A percentile compares a stretch with the other conserved stretches of the same genome.
phyloP scores from a whole-genome alignment of 305 asterid species.

The Rubia balearica region DNA sequence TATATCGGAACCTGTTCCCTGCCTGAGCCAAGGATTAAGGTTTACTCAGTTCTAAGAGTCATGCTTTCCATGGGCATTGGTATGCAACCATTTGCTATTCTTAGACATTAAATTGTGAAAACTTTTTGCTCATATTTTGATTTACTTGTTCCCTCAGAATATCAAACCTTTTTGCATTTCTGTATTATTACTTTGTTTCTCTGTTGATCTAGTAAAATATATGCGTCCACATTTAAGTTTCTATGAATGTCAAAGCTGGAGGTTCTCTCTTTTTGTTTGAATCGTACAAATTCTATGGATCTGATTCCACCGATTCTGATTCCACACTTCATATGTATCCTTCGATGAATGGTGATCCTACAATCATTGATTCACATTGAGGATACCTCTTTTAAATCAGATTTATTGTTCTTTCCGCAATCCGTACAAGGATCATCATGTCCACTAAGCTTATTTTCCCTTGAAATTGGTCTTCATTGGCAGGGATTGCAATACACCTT shows the following conservation, averaged over 20 bases:
- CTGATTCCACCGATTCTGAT: not conserved
- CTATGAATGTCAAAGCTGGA: not conserved
- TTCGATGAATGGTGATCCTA: not conserved
- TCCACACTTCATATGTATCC: not conserved
- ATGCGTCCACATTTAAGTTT: not conserved
- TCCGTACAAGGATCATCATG: not conserved
- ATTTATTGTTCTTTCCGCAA: not conserved
- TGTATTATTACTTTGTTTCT: not conserved
- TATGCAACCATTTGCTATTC: too few relatives aligned
- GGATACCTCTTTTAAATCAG: not conserved
- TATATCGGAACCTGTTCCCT: too few relatives aligned
- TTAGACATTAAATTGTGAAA: too few relatives aligned
- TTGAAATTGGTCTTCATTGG: slow-evolving; percentile 12
- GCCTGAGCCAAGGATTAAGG: too few relatives aligned
- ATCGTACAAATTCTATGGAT: too few relatives aligned
- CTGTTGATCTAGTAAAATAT: not conserved
- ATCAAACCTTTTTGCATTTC: too few relatives aligned
- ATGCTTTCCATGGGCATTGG: too few relatives aligned
- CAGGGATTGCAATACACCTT: slow-evolving; percentile 61
- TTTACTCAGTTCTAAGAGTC: too few relatives aligned
- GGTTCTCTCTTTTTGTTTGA: too few relatives aligned
- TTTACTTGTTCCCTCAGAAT: too few relatives aligned
- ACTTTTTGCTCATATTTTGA: not conserved
- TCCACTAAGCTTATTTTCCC: not conserved
- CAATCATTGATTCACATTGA: not conserved